Evolutionary conservation across 1,284 basidiomycete species (phyloP), one percentile per base, ranked within the genome.

Genomic region (Omphalotus olearius): DNA sequence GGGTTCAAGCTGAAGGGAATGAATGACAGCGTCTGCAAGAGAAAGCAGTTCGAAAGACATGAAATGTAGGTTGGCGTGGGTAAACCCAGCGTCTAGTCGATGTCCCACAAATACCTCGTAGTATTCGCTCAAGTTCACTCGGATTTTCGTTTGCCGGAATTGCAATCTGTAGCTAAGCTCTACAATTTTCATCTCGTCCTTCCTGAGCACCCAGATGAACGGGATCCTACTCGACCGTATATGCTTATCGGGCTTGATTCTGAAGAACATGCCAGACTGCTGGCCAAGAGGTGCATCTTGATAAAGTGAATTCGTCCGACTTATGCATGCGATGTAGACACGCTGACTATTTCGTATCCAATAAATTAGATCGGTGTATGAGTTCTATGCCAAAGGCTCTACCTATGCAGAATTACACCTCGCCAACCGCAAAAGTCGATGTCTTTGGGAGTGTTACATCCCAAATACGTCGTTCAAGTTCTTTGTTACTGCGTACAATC

Each of bases 71-170:
- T n/a, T n/a, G n/a, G n/a, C n/a, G n/a, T n/a, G n/a, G n/a, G n/a
- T n/a, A n/a, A n/a, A n/a, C n/a, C n/a, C n/a, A n/a, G n/a, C n/a
- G n/a, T n/a, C n/a, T n/a, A n/a, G n/a, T n/a, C n/a, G n/a, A n/a
- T 73, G 68, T 57, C 65, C 4, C 59, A 60, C 26, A 68, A 72
- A 54, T 93, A 86, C 66, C 75, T 93, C 45, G 69, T 93, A 47
- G 75, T 87, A 44, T 89, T 91, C 65, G 89, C 90, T 1, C 88
- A 91, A 66, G 79, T 77, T 7, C 91, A 94, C 62, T 73, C 79
- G 28, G 84, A 88, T 38, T 95, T 94, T 63, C 76, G 92, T 18
- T 67, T 93, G 14, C 91, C 92, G 18, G 91, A 93, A 62, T 75
- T 95, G 0, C 66, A 73, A 36, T 91, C 88, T 5, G 64, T 91